Conservation (phyloP, 495 filamentous ascomycete genomes). For the Recurvomyces mirabilis region DNA sequence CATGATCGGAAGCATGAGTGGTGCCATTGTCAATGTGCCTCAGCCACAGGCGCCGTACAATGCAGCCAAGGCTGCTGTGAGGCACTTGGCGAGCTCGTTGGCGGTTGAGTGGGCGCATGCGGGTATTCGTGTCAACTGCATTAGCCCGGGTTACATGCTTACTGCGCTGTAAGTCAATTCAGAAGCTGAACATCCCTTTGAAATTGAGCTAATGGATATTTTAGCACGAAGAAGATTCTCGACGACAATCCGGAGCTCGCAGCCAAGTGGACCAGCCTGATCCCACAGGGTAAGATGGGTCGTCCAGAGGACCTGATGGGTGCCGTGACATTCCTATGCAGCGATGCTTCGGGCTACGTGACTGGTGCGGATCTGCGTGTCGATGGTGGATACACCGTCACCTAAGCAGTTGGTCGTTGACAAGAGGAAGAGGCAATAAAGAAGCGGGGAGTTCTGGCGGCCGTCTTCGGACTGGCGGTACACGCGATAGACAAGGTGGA, state of each 20-base stretch:
- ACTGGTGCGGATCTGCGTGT: slow-evolving; percentile 85
- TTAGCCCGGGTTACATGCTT: slow-evolving; percentile 87
- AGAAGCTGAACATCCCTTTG: not conserved
- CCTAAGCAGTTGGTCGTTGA: too few species aligned
- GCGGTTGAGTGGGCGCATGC: slow-evolving; percentile 83
- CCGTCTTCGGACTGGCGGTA: too few species aligned
- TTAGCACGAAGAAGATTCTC: slow-evolving; percentile 83
- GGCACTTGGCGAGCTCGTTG: slow-evolving; percentile 67
- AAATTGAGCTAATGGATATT: not conserved
- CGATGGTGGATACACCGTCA: slow-evolving; percentile 84
- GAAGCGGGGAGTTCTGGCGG: too few species aligned
- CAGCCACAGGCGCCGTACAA: slow-evolving; percentile 92
- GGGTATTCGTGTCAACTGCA: slow-evolving; percentile 81
- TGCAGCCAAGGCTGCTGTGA: slow-evolving; percentile 76
- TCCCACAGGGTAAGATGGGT: slow-evolving; percentile 87
- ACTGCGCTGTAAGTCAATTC: slow-evolving; percentile 61
- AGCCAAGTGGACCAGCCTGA: slow-evolving; percentile 78
- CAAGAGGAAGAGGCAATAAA: too few species aligned
- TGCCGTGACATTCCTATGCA: slow-evolving; percentile 77
- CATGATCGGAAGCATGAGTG: slow-evolving; percentile 93
- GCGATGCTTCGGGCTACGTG: slow-evolving; percentile 74
- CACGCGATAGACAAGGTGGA: too few species aligned
- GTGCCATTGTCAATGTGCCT: slow-evolving; percentile 82
- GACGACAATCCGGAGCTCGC: slow-evolving; percentile 83
- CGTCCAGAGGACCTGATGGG: slow-evolving; percentile 88